Base-by-base conservation (phyloP, 805 yeast genomes). In the Nakazawaea ambrosiae region DNA sequence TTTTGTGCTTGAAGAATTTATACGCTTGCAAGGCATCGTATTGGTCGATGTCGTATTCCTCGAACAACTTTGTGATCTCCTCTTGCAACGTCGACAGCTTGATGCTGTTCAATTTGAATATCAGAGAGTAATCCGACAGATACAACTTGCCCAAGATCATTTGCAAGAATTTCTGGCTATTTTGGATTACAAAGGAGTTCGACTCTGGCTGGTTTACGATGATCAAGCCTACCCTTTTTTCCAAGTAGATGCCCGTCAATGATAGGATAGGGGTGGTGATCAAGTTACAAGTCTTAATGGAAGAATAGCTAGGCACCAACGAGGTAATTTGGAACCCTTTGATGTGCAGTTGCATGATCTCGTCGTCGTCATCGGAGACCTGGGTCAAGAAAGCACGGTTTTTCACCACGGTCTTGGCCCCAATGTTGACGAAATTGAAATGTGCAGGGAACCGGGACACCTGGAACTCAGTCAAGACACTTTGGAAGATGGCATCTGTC, bases 371-470 rank as follows among this genome's bases (percentile, higher is more conserved):
- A 7, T 12, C 37, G 5, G 39, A 15, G 25, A 39, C 36, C n/a
- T 34, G 18, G 4, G 32, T 27, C 3, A 34, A 18, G 18, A 34
- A 25, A 14, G 26, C 36, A n/a, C 39, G 15, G 14, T 33, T 34
- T 17, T 39, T 39, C 15, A 31, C 37, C 8, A 39, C 31, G 11
- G 42, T 39, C 17, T 39, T 39, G 3, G 39, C 39, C 12, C 42
- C 42, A 18, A 39, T 39, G 12, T 34, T 24, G 28, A 39, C 31
- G 14, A 39, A 39, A 23, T 39, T 31, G 30, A 39, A 39, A 22
- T 26, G 23, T 27, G 30, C 31, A 4, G 42, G 42, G 27, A 39
- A 39, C 11, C 38, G 27, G 3, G 42, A 22, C 10, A 34, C 15
- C 5, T 34, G 27, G 11, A 22, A 9, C 16, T 33, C 41, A 10